phyloP scores from a whole-genome alignment of 495 filamentous ascomycete genomes.

The Pyrenula aspistea region DNA sequence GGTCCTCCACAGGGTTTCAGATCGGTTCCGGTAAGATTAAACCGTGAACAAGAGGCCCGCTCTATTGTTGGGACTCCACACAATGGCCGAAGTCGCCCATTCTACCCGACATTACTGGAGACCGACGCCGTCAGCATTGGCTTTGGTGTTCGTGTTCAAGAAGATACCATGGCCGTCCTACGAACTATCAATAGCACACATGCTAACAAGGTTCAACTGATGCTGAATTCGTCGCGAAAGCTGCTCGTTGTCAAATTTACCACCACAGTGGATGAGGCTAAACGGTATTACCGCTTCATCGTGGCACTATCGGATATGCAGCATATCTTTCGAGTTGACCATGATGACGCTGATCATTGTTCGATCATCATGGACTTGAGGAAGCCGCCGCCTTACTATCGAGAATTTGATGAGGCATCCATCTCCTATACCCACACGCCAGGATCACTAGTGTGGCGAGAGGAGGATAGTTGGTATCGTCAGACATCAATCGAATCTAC shows the following conservation, averaged over 20 bases:
- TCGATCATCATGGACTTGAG: conserved; percentile 47
- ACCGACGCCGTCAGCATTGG: conserved; percentile 9
- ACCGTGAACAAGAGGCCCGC: conserved; percentile 15
- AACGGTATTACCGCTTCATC: conserved; percentile 35
- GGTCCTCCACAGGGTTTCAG: conserved; percentile 3
- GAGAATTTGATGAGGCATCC: conserved; percentile 30
- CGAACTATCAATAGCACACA: background rate
- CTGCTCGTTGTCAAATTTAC: conserved; percentile 18
- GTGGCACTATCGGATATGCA: conserved; percentile 55
- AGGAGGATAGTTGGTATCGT: conserved; percentile 60
- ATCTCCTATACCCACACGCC: conserved; percentile 29
- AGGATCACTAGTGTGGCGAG: conserved; percentile 41
- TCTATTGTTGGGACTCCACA: conserved; percentile 16
- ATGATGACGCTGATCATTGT: conserved; percentile 16
- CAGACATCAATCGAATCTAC: conserved; percentile 56
- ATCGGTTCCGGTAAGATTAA: conserved; percentile 10
- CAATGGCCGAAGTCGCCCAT: conserved; percentile 4
- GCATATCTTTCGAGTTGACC: conserved; percentile 34
- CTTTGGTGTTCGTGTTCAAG: background rate
- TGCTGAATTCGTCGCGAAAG: conserved; percentile 18
- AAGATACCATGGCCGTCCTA: background rate
- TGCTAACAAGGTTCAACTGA: conserved; percentile 10
- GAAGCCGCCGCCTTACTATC: conserved; percentile 53
- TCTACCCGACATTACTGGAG: background rate
- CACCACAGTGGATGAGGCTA: conserved; percentile 3